Base-by-base conservation (phyloP, 306 rosid species). In the Sphenostylis stenocarpa region DNA sequence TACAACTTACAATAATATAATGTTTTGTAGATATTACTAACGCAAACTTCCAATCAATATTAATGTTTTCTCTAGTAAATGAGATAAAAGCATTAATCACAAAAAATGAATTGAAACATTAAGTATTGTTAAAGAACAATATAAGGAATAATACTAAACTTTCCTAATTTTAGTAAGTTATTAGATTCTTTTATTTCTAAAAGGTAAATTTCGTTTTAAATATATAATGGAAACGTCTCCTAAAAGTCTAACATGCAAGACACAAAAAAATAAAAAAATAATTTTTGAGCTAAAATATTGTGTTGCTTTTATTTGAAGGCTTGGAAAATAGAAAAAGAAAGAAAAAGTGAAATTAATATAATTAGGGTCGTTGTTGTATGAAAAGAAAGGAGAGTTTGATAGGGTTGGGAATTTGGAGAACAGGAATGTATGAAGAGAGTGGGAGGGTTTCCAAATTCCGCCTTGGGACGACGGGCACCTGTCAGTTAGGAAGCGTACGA, bases 401-500 rank as follows among this genome's bases (percentile, higher is more conserved):
- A 36, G 86, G 82, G 81, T 29, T 77, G 77, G 82, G 87, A 85
- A 80, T 91, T 90, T 87, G 88, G 94, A 86, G 72, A 89, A 85
- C 86, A 86, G 94, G 81, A 75, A 78, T 20, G 93, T 16, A 11
- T 38, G 43, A 38, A 7, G 29, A 52, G 80, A 61, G 58, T 21
- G 67, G 34, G 81, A 38, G 36, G 77, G 83, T 86, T 82, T 84
- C 51, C 51, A 72, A 28, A 58, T 77, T 47, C 87, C 90, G 85
- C 88, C 89, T 55, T 5, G 76, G 83, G 76, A 16, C 0, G 76
- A 91, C 94, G 61, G 90, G 39, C 96, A 90, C 45, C 49, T 90
- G 94, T 16, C 91, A 52, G 94, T 91, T 9, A 10, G 16, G 10
- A 15, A 7, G 70, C 81, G 89, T 84, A 82, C 83, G 84, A 86